Evolutionary conservation across 1,284 basidiomycete species (phyloP), one percentile per base, ranked within the genome.

Genomic region (Anthracocystis setariae): DNA sequence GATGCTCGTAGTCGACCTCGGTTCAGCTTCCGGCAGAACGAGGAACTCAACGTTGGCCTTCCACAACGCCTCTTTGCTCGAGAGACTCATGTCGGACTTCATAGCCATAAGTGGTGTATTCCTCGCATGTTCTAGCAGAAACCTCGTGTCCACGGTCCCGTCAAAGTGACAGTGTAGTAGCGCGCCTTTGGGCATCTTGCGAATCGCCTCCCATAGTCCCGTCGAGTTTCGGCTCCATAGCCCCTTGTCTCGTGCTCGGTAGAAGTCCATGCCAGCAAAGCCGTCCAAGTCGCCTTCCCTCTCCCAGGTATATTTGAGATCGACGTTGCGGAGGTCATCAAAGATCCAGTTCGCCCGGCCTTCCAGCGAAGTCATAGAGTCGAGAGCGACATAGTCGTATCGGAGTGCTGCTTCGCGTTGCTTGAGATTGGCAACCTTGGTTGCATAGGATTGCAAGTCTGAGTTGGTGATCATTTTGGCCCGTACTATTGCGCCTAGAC

Each of bases 141-240:
- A 78, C 24, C 57, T 51, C 1, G 67, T 60, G 27, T 77, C 71
- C 17, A 78, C 73, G 1, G 74, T 78, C 5, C 71, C 78, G 44
- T 79, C 78, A 52, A 79, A 74, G 24, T 79, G 76, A 46, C 76
- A 76, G 39, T 78, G 76, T 39, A 78, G 43, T 3, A 71, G 46
- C 7, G 70, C 73, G 4, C 76, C 76, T 39, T 78, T 78, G 3
- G 76, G 76, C 73, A 78, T 78, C 20, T 52, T 20, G 8, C 35
- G 50, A 20, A 67, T 43, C 3, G 55, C 50, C 2, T 55, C 40
- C 73, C 68, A 71, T 3, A 64, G 42, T n/a, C 47, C 50, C n/a
- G 61, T 64, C 1, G 64, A 45, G 20, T 53, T 49, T 23, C 42
- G 38, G 25, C 38, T 43, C 0, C 59, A 56, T 3, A 73, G 44